These are phyloP conservation scores for Colletotrichum spinosum DNA, from an alignment of 2,329 filamentous ascomycete genomes.

Conservation along the genomic window DNA sequence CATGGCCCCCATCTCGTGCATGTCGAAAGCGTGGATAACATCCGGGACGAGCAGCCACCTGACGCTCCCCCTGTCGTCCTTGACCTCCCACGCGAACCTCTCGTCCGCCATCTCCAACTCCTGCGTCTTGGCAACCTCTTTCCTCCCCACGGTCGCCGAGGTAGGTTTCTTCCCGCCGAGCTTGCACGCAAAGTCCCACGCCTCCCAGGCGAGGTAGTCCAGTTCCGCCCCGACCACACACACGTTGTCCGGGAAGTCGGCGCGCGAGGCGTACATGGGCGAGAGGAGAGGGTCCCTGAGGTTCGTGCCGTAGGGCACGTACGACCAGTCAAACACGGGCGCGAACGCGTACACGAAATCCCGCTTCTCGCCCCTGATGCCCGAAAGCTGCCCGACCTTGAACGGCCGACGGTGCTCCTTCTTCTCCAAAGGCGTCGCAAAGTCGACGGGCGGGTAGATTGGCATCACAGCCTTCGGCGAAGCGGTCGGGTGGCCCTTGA, in stretches of 20 bases:
- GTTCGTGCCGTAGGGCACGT: slow-evolving; percentile 46
- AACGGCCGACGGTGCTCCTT: slow-evolving; percentile 43
- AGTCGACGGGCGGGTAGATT: slow-evolving; percentile 56
- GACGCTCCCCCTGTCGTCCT: slow-evolving; percentile 43
- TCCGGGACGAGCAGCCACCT: slow-evolving; percentile 57
- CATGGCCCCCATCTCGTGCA: slow-evolving; percentile 42
- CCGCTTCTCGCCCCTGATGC: slow-evolving; percentile 35
- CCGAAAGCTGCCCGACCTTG: slow-evolving; percentile 38
- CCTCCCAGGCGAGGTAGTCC: slow-evolving; percentile 47
- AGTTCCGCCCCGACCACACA: slow-evolving; percentile 53
- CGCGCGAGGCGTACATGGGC: slow-evolving; percentile 46
- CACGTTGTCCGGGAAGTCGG: slow-evolving; percentile 48
- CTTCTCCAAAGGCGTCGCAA: slow-evolving; percentile 42
- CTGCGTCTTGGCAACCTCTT: slow-evolving; percentile 30
- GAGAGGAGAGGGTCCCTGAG: slow-evolving; percentile 48
- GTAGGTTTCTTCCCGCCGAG: slow-evolving; percentile 37
- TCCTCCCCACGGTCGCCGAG: slow-evolving; percentile 27
- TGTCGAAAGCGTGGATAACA: slow-evolving; percentile 54
- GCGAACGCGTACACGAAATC: slow-evolving; percentile 40
- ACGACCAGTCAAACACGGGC: slow-evolving; percentile 48
- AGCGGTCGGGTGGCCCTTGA: slow-evolving; percentile 43
- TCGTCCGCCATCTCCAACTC: slow-evolving; percentile 46
- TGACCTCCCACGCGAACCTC: slow-evolving; percentile 50
- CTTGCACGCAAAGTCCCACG: slow-evolving; percentile 37
- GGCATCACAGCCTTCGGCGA: slow-evolving; percentile 50